A percentile compares a stretch with the other conserved stretches of the same genome.
Evolutionary conservation across 371 early-diverging fungal species (phyloP).

Genomic region (Nosema muscidifuracis): DNA sequence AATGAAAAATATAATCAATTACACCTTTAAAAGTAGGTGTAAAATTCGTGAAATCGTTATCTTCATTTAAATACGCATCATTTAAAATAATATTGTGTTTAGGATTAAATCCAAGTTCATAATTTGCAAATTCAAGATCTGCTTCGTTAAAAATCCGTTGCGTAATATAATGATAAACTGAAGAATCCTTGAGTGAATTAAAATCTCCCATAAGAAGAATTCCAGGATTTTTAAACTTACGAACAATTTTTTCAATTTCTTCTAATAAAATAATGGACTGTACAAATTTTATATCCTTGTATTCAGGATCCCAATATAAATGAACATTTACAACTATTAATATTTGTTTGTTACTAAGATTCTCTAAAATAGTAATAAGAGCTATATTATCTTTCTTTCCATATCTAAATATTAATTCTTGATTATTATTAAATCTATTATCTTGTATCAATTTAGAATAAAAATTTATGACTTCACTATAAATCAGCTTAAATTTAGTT

Average conservation of each 20-base stretch:
- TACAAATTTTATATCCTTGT: slow-evolving; percentile 88
- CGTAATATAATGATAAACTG: slow-evolving; percentile 78
- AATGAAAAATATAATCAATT: slow-evolving; percentile 92
- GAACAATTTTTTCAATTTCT: slow-evolving; percentile 68
- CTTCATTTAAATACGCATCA: slow-evolving; percentile 68
- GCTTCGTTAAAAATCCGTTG: slow-evolving; percentile 49
- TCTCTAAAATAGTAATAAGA: slow-evolving; percentile 72
- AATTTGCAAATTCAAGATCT: slow-evolving; percentile 72
- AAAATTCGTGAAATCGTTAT: slow-evolving; percentile 77
- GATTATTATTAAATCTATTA: slow-evolving; percentile 75
- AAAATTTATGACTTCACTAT: slow-evolving; percentile 77
- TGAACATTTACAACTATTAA: slow-evolving; percentile 77
- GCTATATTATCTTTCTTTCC: slow-evolving; percentile 90
- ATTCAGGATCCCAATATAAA: slow-evolving; percentile 66
- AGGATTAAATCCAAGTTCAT: slow-evolving; percentile 68
- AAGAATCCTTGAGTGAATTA: slow-evolving; percentile 80
- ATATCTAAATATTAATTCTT: slow-evolving; percentile 79
- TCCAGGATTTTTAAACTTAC: slow-evolving; percentile 56
- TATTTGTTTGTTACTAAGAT: slow-evolving; percentile 34
- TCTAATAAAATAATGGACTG: slow-evolving; percentile 88
- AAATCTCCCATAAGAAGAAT: slow-evolving; percentile 76
- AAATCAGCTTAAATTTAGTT: slow-evolving; percentile 69
- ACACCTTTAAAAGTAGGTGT: slow-evolving; percentile 79
- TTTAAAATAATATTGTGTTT: slow-evolving; percentile 19
- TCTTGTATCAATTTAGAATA: slow-evolving; percentile 78